Percentiles rank a stretch among this genome's conserved stretches.
Evolutionary conservation across 139 green algal species (phyloP).

Genomic region (Picochlorum sp.): DNA sequence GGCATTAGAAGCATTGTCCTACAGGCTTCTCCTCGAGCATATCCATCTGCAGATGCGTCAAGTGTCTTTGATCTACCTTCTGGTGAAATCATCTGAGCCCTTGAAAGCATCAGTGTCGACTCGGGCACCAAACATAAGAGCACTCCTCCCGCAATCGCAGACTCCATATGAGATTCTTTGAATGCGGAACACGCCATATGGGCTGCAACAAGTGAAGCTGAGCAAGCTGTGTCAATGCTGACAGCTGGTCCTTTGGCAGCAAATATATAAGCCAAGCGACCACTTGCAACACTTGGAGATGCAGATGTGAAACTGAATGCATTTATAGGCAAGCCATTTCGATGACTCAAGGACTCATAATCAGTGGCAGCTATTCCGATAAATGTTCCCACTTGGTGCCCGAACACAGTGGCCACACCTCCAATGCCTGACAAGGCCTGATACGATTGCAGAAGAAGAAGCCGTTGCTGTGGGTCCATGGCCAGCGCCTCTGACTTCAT

Average conservation of each 20-base stretch:
- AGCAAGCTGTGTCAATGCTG: conserved; percentile 67
- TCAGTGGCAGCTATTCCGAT: conserved; percentile 58
- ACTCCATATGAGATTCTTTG: conserved; percentile 7
- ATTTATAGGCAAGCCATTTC: conserved; percentile 21
- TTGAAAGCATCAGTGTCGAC: conserved; percentile 28
- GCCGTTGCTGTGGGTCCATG: conserved; percentile 68
- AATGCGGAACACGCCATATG: conserved; percentile 37
- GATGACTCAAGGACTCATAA: conserved; percentile 42
- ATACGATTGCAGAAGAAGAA: conserved; percentile 48
- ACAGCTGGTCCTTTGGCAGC: conserved; percentile 46
- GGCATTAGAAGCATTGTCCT: conserved; percentile 2
- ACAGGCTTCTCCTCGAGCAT: conserved; percentile 61
- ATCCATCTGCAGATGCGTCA: conserved; percentile 71
- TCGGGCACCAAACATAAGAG: conserved; percentile 22
- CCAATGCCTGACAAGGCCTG: conserved; percentile 14
- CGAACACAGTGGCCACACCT: neutral
- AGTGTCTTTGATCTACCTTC: conserved; percentile 80
- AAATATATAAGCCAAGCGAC: conserved; percentile 51
- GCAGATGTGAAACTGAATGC: conserved; percentile 33
- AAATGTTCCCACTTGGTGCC: conserved; percentile 34
- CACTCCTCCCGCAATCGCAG: conserved; percentile 45
- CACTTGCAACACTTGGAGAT: conserved; percentile 52
- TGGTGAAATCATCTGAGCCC: conserved; percentile 50
- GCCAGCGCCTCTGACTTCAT: conserved; percentile 23
- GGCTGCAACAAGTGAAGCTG: conserved; percentile 42